A percentile compares a stretch with the other conserved stretches of the same genome.
These are phyloP conservation scores for Fraxinus sp. DNA, from an alignment of 305 asterid species.

Conservation along the genomic window DNA sequence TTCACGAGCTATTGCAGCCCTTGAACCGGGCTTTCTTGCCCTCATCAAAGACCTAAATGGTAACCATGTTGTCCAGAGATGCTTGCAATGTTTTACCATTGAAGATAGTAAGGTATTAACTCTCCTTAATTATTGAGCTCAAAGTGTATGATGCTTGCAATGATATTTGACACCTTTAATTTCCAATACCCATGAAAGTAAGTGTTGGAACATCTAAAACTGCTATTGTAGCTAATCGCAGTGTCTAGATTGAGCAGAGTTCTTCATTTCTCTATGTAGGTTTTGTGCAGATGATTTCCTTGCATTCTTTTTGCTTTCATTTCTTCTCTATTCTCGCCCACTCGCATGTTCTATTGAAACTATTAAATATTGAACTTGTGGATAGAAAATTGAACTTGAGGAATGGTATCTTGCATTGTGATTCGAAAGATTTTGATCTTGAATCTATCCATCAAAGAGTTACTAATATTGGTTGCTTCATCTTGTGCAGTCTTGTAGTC, in stretches of 20 bases:
- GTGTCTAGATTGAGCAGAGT: background rate
- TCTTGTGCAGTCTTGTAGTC: background rate
- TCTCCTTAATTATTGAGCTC: slow-evolving; percentile 6
- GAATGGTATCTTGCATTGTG: slow-evolving; percentile 8
- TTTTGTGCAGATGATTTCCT: background rate
- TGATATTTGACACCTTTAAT: background rate
- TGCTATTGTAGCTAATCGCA: background rate
- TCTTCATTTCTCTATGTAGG: background rate
- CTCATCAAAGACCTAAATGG: slow-evolving; percentile 84
- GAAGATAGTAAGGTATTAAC: slow-evolving; percentile 66
- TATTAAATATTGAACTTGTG: background rate
- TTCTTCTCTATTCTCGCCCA: background rate
- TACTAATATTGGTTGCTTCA: background rate
- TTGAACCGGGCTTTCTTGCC: slow-evolving; percentile 75
- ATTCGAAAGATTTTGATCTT: slow-evolving; percentile 7
- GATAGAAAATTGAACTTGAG: slow-evolving; percentile 5
- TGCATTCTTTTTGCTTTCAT: background rate
- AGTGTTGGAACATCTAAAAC: background rate
- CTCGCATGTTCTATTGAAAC: background rate
- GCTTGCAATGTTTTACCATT: slow-evolving; percentile 65
- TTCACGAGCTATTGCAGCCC: slow-evolving; percentile 59
- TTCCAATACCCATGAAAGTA: background rate
- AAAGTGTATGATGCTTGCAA: background rate
- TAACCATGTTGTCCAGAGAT: slow-evolving; percentile 78
- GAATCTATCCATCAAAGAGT: background rate